Percentiles rank a stretch among this genome's conserved stretches.
phyloP scores from a whole-genome alignment of 768 basidiomycete species.

The Rhizopogon rudus region DNA sequence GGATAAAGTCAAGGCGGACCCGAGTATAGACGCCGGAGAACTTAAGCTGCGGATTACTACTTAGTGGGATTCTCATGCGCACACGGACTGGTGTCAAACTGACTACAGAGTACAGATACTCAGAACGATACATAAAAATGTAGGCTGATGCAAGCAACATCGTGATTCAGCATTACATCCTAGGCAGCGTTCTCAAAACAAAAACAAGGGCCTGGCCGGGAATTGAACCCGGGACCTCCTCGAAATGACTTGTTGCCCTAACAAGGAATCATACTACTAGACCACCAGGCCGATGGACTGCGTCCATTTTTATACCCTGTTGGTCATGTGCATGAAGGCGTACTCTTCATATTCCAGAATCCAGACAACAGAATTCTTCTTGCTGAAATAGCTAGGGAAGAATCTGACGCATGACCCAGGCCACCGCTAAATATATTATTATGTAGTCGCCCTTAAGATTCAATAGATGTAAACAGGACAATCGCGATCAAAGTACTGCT shows the following conservation, averaged over 20 bases:
- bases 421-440: too few relatives aligned
- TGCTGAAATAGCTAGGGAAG: too few relatives aligned
- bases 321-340: neutral
- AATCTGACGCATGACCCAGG: too few relatives aligned
- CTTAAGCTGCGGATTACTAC: too few relatives aligned
- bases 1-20: neutral
- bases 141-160: too few relatives aligned
- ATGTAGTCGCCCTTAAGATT: constrained; percentile 13
- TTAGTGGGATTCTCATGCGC: too few relatives aligned
- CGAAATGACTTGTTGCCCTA: constrained; percentile 36
- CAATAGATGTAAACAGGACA: constrained; percentile 26
- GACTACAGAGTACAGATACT: too few relatives aligned
- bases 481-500: constrained; percentile 1
- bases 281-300: constrained; percentile 42
- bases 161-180: too few relatives aligned
- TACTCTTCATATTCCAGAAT: neutral
- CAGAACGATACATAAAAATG: too few relatives aligned
- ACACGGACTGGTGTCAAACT: too few relatives aligned
- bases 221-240: constrained; percentile 90
- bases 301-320: neutral
- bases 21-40: too few relatives aligned
- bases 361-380: too few relatives aligned
- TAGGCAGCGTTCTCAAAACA: constrained; percentile 1
- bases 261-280: constrained; percentile 67
- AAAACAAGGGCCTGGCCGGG: constrained; percentile 61